Evolutionary conservation across 2,329 filamentous ascomycete species (phyloP), one percentile per base, ranked within the genome.

Genomic region (Colletotrichum plurivorum): DNA sequence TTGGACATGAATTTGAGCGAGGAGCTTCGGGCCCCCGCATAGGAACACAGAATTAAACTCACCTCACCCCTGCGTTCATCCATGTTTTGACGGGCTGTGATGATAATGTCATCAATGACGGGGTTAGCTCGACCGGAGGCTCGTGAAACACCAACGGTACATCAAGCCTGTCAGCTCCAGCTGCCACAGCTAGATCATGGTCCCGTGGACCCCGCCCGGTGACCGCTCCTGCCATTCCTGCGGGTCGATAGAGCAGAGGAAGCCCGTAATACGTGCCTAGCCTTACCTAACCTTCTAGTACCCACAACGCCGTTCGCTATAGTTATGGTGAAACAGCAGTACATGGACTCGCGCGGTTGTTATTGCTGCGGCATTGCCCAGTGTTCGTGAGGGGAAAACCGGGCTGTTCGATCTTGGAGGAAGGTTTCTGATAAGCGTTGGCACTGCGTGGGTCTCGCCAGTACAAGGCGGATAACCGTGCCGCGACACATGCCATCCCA

Each of bases 401-500:
- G n/a, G 4, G 20, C 27, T 25, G 43, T 36, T 36, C 22, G 20
- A 12, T 8, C 9, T 16, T 3, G 27, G 27, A 8, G 15, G 51
- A 63, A 67, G 58, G 63, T 67, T 67, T 52, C 51, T 46, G 15
- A 43, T 15, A 15, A 15, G 41, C 31, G 10, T 43, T 43, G 13
- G 13, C 10, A 15, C 16, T 7, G 41, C 41, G 41, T 5, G 13
- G 41, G 41, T 43, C 41, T n/a, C 41, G 13, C 41, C 41, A 43
- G 41, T 15, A 15, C 13, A 18, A 45, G 41, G 55, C 43, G 45
- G 18, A 22, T 39, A 51, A 43, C 48, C 58, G 45, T 39, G 58
- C 58, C 20, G 41, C 46, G 54, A 68, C 60, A 68, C 48, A 63
- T 68, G 54, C 61, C 65, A 68, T 68, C 65, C 65, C 65, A 68